A percentile compares a stretch with the other conserved stretches of the same genome.
Evolutionary conservation across 176 grass and related monocot genomes (phyloP).

Genomic region (maize (Zea mays)): DNA sequence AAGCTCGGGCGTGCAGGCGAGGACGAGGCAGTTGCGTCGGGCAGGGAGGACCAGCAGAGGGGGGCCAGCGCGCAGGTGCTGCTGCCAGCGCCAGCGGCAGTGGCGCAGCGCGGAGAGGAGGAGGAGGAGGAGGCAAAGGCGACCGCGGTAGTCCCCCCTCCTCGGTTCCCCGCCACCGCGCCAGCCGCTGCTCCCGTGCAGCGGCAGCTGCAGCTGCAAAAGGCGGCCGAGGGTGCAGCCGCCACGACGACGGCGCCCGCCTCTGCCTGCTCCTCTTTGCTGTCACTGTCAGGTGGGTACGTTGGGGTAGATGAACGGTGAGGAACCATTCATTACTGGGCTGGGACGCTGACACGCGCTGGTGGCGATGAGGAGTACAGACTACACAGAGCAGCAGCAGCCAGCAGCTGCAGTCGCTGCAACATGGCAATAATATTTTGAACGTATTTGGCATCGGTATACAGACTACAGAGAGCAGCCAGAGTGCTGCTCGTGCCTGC

Average conservation of each 20-base stretch:
- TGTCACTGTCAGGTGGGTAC: constrained; percentile 34
- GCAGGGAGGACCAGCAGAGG: constrained; percentile 12
- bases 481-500: neutral
- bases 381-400: neutral
- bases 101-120: neutral
- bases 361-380: neutral
- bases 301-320: constrained; percentile 27
- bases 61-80: constrained; percentile 7
- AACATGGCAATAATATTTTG: neutral
- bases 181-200: constrained; percentile 11
- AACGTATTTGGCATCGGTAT: neutral
- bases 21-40: constrained; percentile 39
- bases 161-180: constrained; percentile 21
- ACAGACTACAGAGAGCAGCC: neutral
- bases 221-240: neutral
- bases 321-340: constrained; percentile 34
- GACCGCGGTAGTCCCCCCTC: neutral
- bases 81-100: neutral
- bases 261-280: constrained; percentile 23
- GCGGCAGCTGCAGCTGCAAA: constrained; percentile 25
- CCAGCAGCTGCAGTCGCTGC: neutral
- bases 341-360: neutral
- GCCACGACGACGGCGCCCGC: constrained; percentile 3
- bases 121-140: neutral
- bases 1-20: constrained; percentile 28